These are phyloP conservation scores for Casuarina glauca DNA, from an alignment of 306 rosid species.

Conservation along the genomic window DNA sequence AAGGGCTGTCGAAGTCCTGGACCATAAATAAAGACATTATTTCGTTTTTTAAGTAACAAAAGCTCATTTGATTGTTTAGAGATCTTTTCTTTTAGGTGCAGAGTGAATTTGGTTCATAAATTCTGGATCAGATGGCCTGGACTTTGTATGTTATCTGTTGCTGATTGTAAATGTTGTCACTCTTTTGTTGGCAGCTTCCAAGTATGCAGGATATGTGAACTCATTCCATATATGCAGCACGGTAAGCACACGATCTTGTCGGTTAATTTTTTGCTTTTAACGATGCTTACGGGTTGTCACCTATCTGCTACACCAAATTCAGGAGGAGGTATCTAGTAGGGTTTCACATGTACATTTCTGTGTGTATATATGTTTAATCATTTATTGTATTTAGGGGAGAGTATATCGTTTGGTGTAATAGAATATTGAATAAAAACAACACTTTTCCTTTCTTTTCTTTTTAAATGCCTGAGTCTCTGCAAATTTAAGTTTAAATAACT, in stretches of 20 bases:
- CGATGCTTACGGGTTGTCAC: background rate
- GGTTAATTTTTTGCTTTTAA: slow-evolving; percentile 4
- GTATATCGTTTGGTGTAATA: too few relatives aligned
- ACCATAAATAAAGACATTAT: background rate
- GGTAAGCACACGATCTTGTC: slow-evolving; percentile 49
- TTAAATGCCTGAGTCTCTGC: background rate
- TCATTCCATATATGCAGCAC: slow-evolving; percentile 93
- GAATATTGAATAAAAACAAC: background rate
- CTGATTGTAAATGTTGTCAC: background rate
- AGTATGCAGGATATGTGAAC: slow-evolving; percentile 88
- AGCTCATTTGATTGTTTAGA: background rate
- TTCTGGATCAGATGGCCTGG: background rate
- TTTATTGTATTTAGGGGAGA: too few relatives aligned
- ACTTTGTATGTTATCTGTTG: background rate
- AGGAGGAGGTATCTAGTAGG: background rate
- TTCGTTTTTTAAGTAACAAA: background rate
- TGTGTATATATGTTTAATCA: too few relatives aligned
- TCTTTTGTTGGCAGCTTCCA: slow-evolving; percentile 73
- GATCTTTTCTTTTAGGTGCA: background rate
- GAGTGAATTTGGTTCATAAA: slow-evolving; percentile 5
- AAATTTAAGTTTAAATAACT: background rate
- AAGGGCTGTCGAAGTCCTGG: background rate
- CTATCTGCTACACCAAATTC: background rate
- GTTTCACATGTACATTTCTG: background rate
- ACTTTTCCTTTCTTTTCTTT: background rate